Base-by-base conservation (phyloP, 2,329 filamentous ascomycete genomes). In the Microdochium paspali region DNA sequence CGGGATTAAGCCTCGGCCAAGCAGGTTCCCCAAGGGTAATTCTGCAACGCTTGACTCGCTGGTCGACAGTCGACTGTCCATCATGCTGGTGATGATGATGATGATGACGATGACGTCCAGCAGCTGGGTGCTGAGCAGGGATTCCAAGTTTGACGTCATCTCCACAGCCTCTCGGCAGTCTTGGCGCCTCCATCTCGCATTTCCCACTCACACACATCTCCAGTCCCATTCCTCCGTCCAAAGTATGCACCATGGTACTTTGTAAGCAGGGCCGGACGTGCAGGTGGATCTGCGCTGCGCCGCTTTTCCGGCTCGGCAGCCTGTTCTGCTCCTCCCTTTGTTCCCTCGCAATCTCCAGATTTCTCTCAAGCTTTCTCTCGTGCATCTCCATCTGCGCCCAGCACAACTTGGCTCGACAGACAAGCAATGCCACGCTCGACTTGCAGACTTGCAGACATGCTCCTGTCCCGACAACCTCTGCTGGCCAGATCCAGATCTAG, bases 271-370 rank as follows among this genome's bases (percentile, higher is more conserved):
- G 10, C 31, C 31, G 15, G 18, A 5, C 10, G 10, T 7, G 7
- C 7, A 6, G 15, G 31, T 35, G 35, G 18, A 12, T 21, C 15
- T 20, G 18, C 10, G 35, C 35, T 40, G 35, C 35, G 35, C 35
- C 35, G 35, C n/a, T 40, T 40, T 40, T 40, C 35, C 35, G 35
- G 35, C 35, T 40, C 35, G 35, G 35, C 35, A 40, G 10, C 35
- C 10, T 7, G 10, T 7, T 40, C 18, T 40, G 35, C 12, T 18
- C 18, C 35, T 18, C 5, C 6, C 10, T 9, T 7, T n/a, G n/a
- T n/a, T n/a, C 10, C 31, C 31, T 9, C 31, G 10, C 31, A 18
- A 13, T 15, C 10, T 9, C 31, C 20, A 20, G 10, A n/a, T 40
- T 40, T 40, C 5, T 20, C 35, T 20, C 15, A 40, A 18, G 13